phyloP scores from a whole-genome alignment of 2,329 filamentous ascomycete genomes.

The Pleurostoma richardsiae region DNA sequence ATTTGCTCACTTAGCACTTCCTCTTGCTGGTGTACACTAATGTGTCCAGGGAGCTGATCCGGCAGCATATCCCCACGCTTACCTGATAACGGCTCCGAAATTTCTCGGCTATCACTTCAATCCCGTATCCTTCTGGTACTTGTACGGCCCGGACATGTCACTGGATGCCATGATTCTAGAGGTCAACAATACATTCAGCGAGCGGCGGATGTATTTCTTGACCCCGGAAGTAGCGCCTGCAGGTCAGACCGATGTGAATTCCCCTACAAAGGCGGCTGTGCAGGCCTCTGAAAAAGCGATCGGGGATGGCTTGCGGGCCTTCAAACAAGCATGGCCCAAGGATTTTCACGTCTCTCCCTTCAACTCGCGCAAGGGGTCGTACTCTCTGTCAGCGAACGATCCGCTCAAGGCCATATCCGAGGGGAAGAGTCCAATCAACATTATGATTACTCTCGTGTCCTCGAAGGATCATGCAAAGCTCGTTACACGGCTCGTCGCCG shows the following conservation, averaged over 20 bases:
- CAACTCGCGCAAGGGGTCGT: slow-evolving; percentile 55
- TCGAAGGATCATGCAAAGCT: slow-evolving; percentile 58
- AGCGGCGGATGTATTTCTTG: slow-evolving; percentile 62
- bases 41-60: slow-evolving; percentile 50
- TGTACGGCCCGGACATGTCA: slow-evolving; percentile 55
- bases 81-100: slow-evolving; percentile 64
- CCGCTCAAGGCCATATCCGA: slow-evolving; percentile 34
- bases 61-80: slow-evolving; percentile 59
- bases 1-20: slow-evolving; percentile 11
- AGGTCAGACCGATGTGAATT: not conserved
- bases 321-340: slow-evolving; percentile 56
- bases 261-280: not conserved
- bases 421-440: slow-evolving; percentile 41
- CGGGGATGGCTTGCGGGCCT: slow-evolving; percentile 15
- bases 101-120: slow-evolving; percentile 71
- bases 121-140: slow-evolving; percentile 74
- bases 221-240: slow-evolving; percentile 25
- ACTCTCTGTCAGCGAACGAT: slow-evolving; percentile 45
- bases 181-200: slow-evolving; percentile 73
- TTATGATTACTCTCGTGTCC: slow-evolving; percentile 55
- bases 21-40: slow-evolving; percentile 5
- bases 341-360: slow-evolving; percentile 76
- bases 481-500: slow-evolving; percentile 54
- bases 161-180: slow-evolving; percentile 65
- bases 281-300: not conserved